A percentile compares a stretch with the other conserved stretches of the same genome.
phyloP scores from a whole-genome alignment of 1,284 basidiomycete genomes.

The Austropuccinia psidii region DNA sequence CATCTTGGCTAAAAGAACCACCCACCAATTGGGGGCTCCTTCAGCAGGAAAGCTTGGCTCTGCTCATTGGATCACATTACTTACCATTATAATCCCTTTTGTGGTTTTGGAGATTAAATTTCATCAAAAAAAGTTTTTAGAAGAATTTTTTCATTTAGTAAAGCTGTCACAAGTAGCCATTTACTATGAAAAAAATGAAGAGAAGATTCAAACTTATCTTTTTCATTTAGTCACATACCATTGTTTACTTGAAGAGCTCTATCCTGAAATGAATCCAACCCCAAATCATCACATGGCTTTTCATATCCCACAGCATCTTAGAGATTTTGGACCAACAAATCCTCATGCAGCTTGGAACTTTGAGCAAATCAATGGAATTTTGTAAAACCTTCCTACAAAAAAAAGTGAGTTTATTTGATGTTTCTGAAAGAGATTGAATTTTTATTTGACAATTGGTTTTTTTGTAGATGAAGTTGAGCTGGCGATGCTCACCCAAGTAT shows the following conservation, averaged over 20 bases:
- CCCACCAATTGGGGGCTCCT: slow-evolving; percentile 21
- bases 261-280: slow-evolving; percentile 13
- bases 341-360: slow-evolving; percentile 30
- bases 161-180: slow-evolving; percentile 27
- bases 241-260: neutral
- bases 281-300: slow-evolving; percentile 26
- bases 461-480: too few species aligned
- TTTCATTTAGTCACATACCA: slow-evolving; percentile 20
- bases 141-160: neutral
- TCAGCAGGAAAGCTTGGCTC: slow-evolving; percentile 19
- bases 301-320: slow-evolving; percentile 8
- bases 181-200: neutral
- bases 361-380: slow-evolving; percentile 27
- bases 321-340: slow-evolving; percentile 17
- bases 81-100: slow-evolving; percentile 17
- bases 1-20: slow-evolving; percentile 24
- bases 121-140: neutral
- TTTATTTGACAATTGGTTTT: too few species aligned
- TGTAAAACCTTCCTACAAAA: slow-evolving; percentile 17
- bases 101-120: slow-evolving; percentile 13
- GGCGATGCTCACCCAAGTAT: too few species aligned
- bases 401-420: too few species aligned
- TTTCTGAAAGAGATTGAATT: too few species aligned
- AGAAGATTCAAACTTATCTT: slow-evolving; percentile 1
- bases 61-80: slow-evolving; percentile 13